A percentile compares a stretch with the other conserved stretches of the same genome.
Conservation (phyloP, 108 stramenopile species). For the Skeletonema menzelii region DNA sequence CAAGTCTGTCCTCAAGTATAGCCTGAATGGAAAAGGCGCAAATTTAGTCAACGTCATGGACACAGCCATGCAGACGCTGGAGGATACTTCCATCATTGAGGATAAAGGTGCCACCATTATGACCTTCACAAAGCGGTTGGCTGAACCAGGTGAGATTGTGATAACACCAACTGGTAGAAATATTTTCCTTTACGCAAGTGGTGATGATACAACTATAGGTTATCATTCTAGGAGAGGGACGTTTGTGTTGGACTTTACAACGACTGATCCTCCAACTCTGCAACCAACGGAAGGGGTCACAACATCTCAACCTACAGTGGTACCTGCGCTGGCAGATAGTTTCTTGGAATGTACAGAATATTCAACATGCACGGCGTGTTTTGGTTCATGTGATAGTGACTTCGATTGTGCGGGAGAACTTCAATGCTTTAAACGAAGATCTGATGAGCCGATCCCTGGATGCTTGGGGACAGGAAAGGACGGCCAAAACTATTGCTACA, state of each 20-base stretch:
- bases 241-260: background rate
- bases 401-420: conserved; percentile 14
- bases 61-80: conserved; percentile 54
- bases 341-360: background rate
- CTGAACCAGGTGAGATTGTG: conserved; percentile 49
- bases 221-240: conserved; percentile 4
- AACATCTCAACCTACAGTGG: background rate
- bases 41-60: conserved; percentile 39
- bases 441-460: conserved; percentile 13
- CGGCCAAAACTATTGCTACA: conserved; percentile 22
- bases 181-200: conserved; percentile 26
- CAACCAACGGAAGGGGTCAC: background rate
- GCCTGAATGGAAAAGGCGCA: conserved; percentile 18
- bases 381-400: conserved; percentile 14
- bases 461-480: conserved; percentile 17
- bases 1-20: conserved; percentile 46
- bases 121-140: conserved; percentile 62
- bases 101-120: conserved; percentile 42
- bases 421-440: conserved; percentile 14
- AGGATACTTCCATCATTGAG: conserved; percentile 44
- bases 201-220: background rate
- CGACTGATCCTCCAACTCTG: background rate
- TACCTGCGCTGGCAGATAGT: background rate
- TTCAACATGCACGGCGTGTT: conserved; percentile 3
- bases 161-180: conserved; percentile 31